These are phyloP conservation scores for Lumnitzera littorea DNA, from an alignment of 345 rosid species.

Conservation along the genomic window DNA sequence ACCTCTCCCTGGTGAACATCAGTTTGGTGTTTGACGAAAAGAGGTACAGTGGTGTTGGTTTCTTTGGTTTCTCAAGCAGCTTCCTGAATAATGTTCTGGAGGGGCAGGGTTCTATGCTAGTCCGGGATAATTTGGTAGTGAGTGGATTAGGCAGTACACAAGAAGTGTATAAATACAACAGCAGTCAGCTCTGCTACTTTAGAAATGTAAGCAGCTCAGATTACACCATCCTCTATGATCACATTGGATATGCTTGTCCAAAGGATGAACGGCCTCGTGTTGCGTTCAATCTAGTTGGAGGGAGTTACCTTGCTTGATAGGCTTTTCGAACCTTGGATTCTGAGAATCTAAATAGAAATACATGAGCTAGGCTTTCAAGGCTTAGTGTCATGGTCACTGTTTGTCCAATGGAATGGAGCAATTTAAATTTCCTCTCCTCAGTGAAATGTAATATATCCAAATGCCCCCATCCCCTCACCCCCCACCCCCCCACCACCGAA, in stretches of 20 bases:
- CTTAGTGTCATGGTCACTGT: too few relatives aligned
- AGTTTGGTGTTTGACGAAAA: slow-evolving; percentile 54
- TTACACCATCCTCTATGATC: slow-evolving; percentile 48
- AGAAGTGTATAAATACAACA: slow-evolving; percentile 46
- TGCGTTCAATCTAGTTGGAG: background rate
- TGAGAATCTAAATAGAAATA: background rate
- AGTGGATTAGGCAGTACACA: slow-evolving; percentile 42
- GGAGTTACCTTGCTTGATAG: slow-evolving; percentile 1
- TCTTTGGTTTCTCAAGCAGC: slow-evolving; percentile 10
- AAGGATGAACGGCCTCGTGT: slow-evolving; percentile 5
- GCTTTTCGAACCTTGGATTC: background rate
- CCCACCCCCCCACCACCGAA: too few relatives aligned
- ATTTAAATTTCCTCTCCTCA: too few relatives aligned
- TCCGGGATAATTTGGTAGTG: slow-evolving; percentile 38
- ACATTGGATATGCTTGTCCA: slow-evolving; percentile 25
- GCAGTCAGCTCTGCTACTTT: slow-evolving; percentile 49
- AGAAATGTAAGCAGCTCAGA: slow-evolving; percentile 74
- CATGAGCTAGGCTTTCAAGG: too few relatives aligned
- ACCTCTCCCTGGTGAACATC: slow-evolving; percentile 26
- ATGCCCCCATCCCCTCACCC: too few relatives aligned
- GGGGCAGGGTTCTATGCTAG: slow-evolving; percentile 39
- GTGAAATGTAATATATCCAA: too few relatives aligned
- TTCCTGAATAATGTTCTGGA: slow-evolving; percentile 49
- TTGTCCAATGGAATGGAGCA: too few relatives aligned
- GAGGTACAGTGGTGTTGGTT: slow-evolving; percentile 21